phyloP scores from a whole-genome alignment of 1,284 basidiomycete species.

The Cryptococcus wingfieldii region DNA sequence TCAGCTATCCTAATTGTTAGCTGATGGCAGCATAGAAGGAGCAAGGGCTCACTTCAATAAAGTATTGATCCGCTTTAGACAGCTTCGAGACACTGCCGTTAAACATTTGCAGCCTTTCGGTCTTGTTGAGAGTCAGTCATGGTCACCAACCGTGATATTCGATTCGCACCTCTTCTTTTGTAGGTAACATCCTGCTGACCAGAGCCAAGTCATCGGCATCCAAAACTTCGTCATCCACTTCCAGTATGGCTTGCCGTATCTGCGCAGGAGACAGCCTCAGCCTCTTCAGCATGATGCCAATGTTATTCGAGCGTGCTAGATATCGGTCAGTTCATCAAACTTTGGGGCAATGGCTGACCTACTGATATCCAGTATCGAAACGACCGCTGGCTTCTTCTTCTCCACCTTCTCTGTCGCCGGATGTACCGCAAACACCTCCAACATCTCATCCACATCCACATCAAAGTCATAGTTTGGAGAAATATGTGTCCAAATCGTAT shows the following conservation, averaged over 20 bases:
- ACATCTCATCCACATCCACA: slow-evolving; percentile 67
- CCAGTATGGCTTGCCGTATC: slow-evolving; percentile 64
- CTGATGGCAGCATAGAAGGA: not conserved
- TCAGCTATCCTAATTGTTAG: slow-evolving; percentile 55
- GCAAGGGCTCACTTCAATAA: slow-evolving; percentile 58
- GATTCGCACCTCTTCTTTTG: slow-evolving; percentile 63
- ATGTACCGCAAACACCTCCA: slow-evolving; percentile 63
- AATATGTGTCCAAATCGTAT: slow-evolving; percentile 71
- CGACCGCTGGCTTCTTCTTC: slow-evolving; percentile 52
- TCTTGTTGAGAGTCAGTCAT: slow-evolving; percentile 46
- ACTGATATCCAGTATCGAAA: slow-evolving; percentile 69
- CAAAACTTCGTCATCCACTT: slow-evolving; percentile 63
- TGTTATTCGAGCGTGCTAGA: slow-evolving; percentile 68
- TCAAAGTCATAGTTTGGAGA: slow-evolving; percentile 20
- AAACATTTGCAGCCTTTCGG: slow-evolving; percentile 62
- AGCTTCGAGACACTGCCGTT: slow-evolving; percentile 62
- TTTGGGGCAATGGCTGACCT: slow-evolving; percentile 4
- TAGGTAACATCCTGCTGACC: slow-evolving; percentile 69
- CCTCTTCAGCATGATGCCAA: slow-evolving; percentile 74
- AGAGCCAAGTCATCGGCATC: slow-evolving; percentile 67
- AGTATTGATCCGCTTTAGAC: slow-evolving; percentile 79
- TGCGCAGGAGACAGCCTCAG: slow-evolving; percentile 63
- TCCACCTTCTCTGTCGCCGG: slow-evolving; percentile 45
- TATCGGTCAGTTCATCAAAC: not conserved
- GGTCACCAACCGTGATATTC: not conserved